Evolutionary conservation across 441 rosid genomes (phyloP).

Genomic region (Populus tomentosa): DNA sequence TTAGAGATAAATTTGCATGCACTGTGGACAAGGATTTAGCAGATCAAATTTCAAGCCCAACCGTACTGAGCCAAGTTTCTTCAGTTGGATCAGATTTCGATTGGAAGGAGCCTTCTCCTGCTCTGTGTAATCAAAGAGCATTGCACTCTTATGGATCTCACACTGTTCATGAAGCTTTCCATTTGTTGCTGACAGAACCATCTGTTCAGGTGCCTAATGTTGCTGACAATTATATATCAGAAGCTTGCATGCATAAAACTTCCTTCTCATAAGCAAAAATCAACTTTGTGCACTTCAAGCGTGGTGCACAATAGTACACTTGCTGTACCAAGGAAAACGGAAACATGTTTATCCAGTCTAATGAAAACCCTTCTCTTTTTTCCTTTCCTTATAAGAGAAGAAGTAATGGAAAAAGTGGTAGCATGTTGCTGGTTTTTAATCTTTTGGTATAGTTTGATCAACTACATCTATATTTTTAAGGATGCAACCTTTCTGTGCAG

Average conservation of each 20-base stretch:
- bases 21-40: conserved; percentile 29
- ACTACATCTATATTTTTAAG: not conserved
- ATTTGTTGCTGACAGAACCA: conserved; percentile 69
- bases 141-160: conserved; percentile 48
- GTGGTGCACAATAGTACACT: not conserved
- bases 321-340: not conserved
- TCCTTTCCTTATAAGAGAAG: not conserved
- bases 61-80: conserved; percentile 27
- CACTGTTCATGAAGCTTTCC: conserved; percentile 71
- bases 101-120: conserved; percentile 72
- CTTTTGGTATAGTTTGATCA: not conserved
- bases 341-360: not conserved
- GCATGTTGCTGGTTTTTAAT: not conserved
- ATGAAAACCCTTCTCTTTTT: not conserved
- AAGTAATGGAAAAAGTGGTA: not conserved
- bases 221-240: not conserved
- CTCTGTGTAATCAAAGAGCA: conserved; percentile 33
- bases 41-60: conserved; percentile 22
- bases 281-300: not conserved
- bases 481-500: conserved; percentile 29
- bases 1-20: conserved; percentile 48
- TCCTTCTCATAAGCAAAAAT: not conserved
- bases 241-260: not conserved
- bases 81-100: conserved; percentile 40
- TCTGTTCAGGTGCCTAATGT: conserved; percentile 56